Conservation (phyloP, 2,329 filamentous ascomycete genomes). For the Aureobasidium sp. region DNA sequence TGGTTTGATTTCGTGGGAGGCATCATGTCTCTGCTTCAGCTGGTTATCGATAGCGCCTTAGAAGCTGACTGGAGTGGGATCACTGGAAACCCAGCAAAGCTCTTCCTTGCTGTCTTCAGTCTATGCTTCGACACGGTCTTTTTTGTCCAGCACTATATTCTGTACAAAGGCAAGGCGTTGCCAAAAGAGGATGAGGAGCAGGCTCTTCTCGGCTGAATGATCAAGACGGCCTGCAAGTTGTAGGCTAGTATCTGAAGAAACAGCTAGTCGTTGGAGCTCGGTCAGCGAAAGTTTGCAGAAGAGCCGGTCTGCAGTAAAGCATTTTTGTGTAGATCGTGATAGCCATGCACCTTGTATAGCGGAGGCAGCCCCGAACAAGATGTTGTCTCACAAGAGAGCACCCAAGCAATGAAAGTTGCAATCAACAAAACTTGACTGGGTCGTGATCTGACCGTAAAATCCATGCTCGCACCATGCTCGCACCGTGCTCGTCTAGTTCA, state of each 20-base stretch:
- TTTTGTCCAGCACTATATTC: constrained; percentile 76
- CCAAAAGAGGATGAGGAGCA: constrained; percentile 4
- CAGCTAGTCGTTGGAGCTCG: too few relatives aligned
- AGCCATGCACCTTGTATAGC: too few relatives aligned
- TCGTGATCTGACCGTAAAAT: neutral
- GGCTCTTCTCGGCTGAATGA: too few relatives aligned
- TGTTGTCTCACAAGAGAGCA: too few relatives aligned
- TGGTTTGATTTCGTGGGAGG: constrained; percentile 77
- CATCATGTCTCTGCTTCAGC: constrained; percentile 69
- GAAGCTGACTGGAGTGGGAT: constrained; percentile 78
- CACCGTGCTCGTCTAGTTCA: neutral
- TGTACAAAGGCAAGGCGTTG: constrained; percentile 48
- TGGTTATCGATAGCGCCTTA: constrained; percentile 75
- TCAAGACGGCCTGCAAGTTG: too few relatives aligned
- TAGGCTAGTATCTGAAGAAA: too few relatives aligned
- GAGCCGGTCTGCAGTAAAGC: too few relatives aligned
- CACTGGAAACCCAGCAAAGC: constrained; percentile 85
- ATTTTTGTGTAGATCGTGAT: too few relatives aligned
- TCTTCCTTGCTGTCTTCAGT: constrained; percentile 75
- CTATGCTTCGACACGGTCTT: constrained; percentile 83
- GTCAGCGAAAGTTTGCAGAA: too few relatives aligned
- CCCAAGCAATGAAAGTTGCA: too few relatives aligned
- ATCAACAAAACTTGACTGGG: neutral
- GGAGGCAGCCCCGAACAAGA: too few relatives aligned
- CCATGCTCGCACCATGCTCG: too few relatives aligned